Evolutionary conservation across 2,329 filamentous ascomycete species (phyloP).

Genomic region (Reticulascus tulasneorum): DNA sequence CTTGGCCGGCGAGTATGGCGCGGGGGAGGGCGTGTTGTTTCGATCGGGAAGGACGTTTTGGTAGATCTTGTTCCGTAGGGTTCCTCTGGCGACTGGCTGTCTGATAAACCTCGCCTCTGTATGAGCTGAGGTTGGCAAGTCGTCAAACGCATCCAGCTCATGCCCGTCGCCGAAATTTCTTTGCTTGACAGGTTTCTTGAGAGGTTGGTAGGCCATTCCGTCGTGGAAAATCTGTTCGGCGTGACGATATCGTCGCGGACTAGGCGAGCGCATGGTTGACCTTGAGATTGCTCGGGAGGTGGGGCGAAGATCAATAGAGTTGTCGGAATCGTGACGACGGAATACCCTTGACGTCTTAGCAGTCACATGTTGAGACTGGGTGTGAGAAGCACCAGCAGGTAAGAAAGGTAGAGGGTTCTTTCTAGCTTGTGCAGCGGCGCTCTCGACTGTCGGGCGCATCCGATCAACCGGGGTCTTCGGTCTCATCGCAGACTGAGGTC

Average conservation of each 20-base stretch:
- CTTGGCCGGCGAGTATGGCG: slow-evolving; percentile 54
- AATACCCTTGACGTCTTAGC: slow-evolving; percentile 68
- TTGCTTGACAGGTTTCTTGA: slow-evolving; percentile 34
- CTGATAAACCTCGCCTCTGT: slow-evolving; percentile 81
- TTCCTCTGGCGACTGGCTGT: slow-evolving; percentile 68
- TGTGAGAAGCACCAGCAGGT: slow-evolving; percentile 68
- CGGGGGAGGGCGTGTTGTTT: slow-evolving; percentile 49
- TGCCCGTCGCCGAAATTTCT: slow-evolving; percentile 86
- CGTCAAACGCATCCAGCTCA: slow-evolving; percentile 90
- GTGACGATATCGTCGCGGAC: slow-evolving; percentile 44
- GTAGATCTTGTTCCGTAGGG: slow-evolving; percentile 52
- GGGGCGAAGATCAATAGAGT: slow-evolving; percentile 54
- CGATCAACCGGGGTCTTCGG: slow-evolving; percentile 72
- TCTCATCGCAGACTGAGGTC: slow-evolving; percentile 50
- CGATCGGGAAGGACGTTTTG: slow-evolving; percentile 53
- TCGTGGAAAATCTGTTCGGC: slow-evolving; percentile 16
- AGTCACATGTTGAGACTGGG: slow-evolving; percentile 73
- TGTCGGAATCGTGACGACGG: slow-evolving; percentile 80
- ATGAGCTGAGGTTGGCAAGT: slow-evolving; percentile 81
- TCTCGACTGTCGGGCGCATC: slow-evolving; percentile 45
- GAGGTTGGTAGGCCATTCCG: slow-evolving; percentile 13
- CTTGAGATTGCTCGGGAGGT: slow-evolving; percentile 55
- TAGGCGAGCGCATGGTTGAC: slow-evolving; percentile 56
- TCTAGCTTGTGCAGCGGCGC: slow-evolving; percentile 46
- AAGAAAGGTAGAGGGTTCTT: slow-evolving; percentile 71